Base-by-base conservation (phyloP, 495 filamentous ascomycete genomes). In the Aspergillus saccharolyticus region DNA sequence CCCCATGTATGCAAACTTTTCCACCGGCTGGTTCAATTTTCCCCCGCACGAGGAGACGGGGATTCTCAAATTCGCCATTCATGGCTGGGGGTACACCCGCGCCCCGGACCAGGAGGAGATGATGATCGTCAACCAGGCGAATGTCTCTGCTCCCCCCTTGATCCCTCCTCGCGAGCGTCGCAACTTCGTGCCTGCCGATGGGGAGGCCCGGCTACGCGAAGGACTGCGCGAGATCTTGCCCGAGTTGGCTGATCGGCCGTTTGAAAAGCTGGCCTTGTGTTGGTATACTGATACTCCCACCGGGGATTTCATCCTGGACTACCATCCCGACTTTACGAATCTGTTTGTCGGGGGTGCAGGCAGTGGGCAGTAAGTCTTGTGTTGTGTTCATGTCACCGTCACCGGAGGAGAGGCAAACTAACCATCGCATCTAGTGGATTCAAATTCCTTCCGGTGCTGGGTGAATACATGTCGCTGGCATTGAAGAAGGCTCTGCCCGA, bases 31-130 rank as follows among this genome's bases (percentile, higher is more conserved):
- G 56, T 95, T 91, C 74, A 73, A 87, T 47, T 86, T 92, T 62
- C 89, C 89, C 7, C 89, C 90, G 2, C 62, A 59, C 5, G 51
- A 54, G 0, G 63, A 57, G 20, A 76, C 85, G 52, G 63, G 80
- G 33, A 68, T 85, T 1, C 73, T 95, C 39, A 95, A 95, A 63
- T 59, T 94, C 48, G 89, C 86, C 9, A 74, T 86, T 0, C 91
- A 95, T 64, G 78, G 75, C 7, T 85, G 85, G 65, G 91, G 90
- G 1, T 94, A 93, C 60, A 50, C 47, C 4, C 53, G 47, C 3
- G 25, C 33, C 12, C 42, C 58, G 1, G 55, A 15, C 20, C 0
- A 5, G 22, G 39, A 54, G 14, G 52, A 62, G 21, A n/a, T 16
- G 21, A n/a, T 16, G 7, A 24, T 33, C 6, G 24, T 46, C 16